These are phyloP conservation scores for Volvox reticuliferus DNA, from an alignment of 139 green algal genomes.

Conservation along the genomic window DNA sequence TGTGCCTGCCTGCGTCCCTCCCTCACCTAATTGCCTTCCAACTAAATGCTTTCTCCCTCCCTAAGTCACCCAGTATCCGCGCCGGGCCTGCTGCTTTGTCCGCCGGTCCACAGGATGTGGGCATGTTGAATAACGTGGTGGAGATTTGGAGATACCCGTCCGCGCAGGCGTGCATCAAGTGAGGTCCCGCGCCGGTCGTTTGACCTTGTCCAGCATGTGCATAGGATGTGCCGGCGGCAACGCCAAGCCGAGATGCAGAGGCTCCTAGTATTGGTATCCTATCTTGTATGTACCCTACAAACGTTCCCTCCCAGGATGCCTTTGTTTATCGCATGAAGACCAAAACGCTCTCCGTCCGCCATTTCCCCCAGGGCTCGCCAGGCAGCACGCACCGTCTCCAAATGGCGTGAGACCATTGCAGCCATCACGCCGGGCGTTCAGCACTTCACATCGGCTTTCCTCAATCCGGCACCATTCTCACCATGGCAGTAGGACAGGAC, in stretches of 20 bases:
- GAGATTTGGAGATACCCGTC: slow-evolving; percentile 86
- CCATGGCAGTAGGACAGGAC: slow-evolving; percentile 66
- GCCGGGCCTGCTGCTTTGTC: background rate
- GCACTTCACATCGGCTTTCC: slow-evolving; percentile 72
- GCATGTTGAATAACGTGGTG: slow-evolving; percentile 80
- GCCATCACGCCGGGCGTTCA: slow-evolving; percentile 77
- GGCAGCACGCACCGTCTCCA: slow-evolving; percentile 63
- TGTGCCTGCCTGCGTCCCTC: too few species aligned
- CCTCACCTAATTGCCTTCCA: too few species aligned
- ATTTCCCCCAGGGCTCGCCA: slow-evolving; percentile 66
- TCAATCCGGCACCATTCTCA: slow-evolving; percentile 73
- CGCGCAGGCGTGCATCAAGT: slow-evolving; percentile 75
- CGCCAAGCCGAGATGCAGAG: too few species aligned
- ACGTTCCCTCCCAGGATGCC: too few species aligned
- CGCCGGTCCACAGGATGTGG: slow-evolving; percentile 61
- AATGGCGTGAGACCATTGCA: slow-evolving; percentile 76
- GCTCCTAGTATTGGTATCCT: too few species aligned
- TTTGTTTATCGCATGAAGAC: too few species aligned
- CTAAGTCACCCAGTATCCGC: too few species aligned
- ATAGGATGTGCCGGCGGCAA: too few species aligned
- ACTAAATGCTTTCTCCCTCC: too few species aligned
- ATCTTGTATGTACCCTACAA: too few species aligned
- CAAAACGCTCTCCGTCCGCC: too few species aligned
- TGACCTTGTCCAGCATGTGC: too few species aligned
- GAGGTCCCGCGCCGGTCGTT: background rate